phyloP scores from a whole-genome alignment of 495 filamentous ascomycete species.

The Barbatosphaeria neglecta region DNA sequence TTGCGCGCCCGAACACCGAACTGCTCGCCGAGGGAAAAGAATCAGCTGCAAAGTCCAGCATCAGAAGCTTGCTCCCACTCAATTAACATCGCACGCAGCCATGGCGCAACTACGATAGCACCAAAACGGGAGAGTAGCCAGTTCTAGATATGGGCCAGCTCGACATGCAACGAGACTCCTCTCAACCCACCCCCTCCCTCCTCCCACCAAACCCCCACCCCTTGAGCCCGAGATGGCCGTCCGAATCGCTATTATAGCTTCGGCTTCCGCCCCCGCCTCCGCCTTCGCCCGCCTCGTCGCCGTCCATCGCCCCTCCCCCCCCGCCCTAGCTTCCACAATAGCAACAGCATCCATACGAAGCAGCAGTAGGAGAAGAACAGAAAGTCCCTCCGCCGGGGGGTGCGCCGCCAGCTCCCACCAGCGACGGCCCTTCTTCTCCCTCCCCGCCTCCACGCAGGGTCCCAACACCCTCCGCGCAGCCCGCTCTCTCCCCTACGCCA shows the following conservation, averaged over 20 bases:
- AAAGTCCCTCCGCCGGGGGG: not conserved
- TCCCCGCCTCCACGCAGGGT: conserved; percentile 13
- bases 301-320: too few relatives aligned
- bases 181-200: not conserved
- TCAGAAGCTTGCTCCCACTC: not conserved
- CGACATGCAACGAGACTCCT: not conserved
- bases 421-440: conserved; percentile 26
- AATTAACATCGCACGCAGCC: not conserved
- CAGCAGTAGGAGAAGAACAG: not conserved
- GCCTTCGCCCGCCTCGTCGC: too few relatives aligned
- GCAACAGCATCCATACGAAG: not conserved
- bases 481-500: conserved; percentile 70
- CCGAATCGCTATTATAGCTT: too few relatives aligned
- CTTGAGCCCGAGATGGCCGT: not conserved
- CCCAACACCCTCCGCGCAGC: conserved; percentile 52
- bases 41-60: too few relatives aligned
- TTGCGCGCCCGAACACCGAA: not conserved
- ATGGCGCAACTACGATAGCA: not conserved
- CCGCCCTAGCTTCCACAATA: not conserved
- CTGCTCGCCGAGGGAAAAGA: not conserved
- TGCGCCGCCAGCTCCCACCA: not conserved
- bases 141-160: not conserved
- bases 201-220: conserved; percentile 6
- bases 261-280: too few relatives aligned
- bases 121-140: not conserved